Evolutionary conservation across 805 yeast genomes (phyloP), one percentile per base, ranked within the genome.

Genomic region (Spathaspora arborariae): DNA sequence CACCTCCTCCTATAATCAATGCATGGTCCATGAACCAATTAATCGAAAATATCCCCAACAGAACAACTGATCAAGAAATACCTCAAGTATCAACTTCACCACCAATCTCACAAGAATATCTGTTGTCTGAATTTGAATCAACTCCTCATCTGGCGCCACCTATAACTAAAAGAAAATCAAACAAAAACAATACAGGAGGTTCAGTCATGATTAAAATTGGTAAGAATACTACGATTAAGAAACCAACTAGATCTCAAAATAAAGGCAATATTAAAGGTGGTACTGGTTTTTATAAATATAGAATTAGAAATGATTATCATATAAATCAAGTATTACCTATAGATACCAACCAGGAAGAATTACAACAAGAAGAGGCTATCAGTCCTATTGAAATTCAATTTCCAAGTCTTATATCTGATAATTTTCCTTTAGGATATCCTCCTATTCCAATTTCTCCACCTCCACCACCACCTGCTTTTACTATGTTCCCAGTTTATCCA

Each of bases 11-110:
- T 18, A 21, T 5, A 10, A 33, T 39, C 19, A 50, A 50, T 39
- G 46, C 53, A 5, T 50, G 53, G 53, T 11, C 19, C 19, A 19
- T 43, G 38, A 50, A 50, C 26, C 34, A 39, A 24, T 44, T 47
- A 19, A 39, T 46, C 13, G 39, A 37, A 19, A 19, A 19, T 10
- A 20, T 10, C 24, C 20, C 39, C 35, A n/a, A 4, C 18, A 2
- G 16, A 6, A 15, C 35, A 6, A 10, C 15, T 9, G 35, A 30
- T 15, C 16, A 30, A 30, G 35, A n/a, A 30, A 15, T 30, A 8
- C 35, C 35, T 13, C 15, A 15, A 24, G 27, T 24, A 20, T 21
- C 21, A 39, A 16, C 33, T 7, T 21, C 42, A 3, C 42, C 33
- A 16, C 42, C 16, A 13, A 30, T 30, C 18, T 30, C 35, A 13